These are phyloP conservation scores for Botrytis squamosa DNA, from an alignment of 2,329 filamentous ascomycete genomes.

Conservation along the genomic window DNA sequence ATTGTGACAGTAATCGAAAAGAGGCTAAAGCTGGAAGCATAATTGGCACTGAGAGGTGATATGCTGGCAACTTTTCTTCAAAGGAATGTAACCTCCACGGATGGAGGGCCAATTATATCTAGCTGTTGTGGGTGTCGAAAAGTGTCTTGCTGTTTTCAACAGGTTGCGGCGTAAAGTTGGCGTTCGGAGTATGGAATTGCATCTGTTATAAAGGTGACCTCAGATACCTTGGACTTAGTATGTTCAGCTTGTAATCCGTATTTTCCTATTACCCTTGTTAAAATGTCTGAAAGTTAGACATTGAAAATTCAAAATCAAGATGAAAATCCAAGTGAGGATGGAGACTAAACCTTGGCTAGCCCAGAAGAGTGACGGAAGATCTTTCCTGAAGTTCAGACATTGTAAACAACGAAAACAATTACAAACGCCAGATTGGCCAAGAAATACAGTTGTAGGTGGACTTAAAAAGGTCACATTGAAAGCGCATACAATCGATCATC, in stretches of 20 bases:
- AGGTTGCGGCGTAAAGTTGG: neutral
- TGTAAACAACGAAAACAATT: neutral
- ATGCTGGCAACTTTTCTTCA: neutral
- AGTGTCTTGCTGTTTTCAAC: neutral
- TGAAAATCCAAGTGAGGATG: neutral
- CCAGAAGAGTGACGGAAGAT: neutral
- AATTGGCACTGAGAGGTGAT: neutral
- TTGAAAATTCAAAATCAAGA: neutral
- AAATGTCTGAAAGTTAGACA: neutral
- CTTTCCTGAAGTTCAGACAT: neutral
- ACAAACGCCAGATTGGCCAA: neutral
- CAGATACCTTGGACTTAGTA: neutral
- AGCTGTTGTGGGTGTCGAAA: neutral
- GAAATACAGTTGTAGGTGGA: neutral
- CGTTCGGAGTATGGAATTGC: neutral
- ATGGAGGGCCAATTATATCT: neutral
- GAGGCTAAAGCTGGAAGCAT: slow-evolving; percentile 35
- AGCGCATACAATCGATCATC: neutral
- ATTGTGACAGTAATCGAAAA: slow-evolving; percentile 67
- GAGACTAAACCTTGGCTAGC: neutral
- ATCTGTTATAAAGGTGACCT: neutral
- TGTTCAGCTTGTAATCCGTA: neutral
- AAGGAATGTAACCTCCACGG: neutral
- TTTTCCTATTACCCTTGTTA: neutral
- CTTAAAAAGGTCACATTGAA: neutral